Evolutionary conservation across 2,329 filamentous ascomycete genomes (phyloP), one percentile per base, ranked within the genome.

Genomic region (Fusarium oxysporum): DNA sequence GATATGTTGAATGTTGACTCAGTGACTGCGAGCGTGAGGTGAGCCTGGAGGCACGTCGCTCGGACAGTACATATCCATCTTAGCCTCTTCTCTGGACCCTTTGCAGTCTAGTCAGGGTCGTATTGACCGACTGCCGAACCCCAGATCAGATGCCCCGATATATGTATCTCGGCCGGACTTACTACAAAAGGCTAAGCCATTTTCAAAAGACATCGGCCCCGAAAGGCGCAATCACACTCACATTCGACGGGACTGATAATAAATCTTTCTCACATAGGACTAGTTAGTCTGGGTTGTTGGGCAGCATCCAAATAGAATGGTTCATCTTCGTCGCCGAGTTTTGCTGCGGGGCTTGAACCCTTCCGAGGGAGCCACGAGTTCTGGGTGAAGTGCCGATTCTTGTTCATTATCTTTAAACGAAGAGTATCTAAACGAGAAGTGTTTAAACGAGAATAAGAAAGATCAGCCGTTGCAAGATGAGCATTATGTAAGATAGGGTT

Each of bases 1-100:
- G 6, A 47, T 30, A 14, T 30, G 13, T 12, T 1, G 3, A n/a
- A n/a, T 30, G 4, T 21, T 6, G 19, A n/a, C 25, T n/a, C 0
- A 2, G 13, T n/a, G 44, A 47, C 25, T 30, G 21, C 1, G 13
- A 47, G 19, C 10, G 19, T 30, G 25, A 30, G 9, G 13, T 30
- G 19, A 30, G 13, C 25, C 19, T 16, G 4, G 13, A n/a, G 19
- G 3, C 19, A 9, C 13, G 3, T n/a, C 19, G 19, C 25, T n/a
- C 19, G 19, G 44, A 30, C 5, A 30, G 13, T 16, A 30, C 19
- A 16, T 8, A 30, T 47, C 44, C 44, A 30, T 47, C 25, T 16
- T 47, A 30, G 25, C 30, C 13, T 47, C 44, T 47, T 16, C 19
- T 30, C 13, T 5, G 13, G 10, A 16, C 44, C 19, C 13, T 8